Conservation (phyloP, 2,329 filamentous ascomycete genomes). For the Beauveria medogensis region DNA sequence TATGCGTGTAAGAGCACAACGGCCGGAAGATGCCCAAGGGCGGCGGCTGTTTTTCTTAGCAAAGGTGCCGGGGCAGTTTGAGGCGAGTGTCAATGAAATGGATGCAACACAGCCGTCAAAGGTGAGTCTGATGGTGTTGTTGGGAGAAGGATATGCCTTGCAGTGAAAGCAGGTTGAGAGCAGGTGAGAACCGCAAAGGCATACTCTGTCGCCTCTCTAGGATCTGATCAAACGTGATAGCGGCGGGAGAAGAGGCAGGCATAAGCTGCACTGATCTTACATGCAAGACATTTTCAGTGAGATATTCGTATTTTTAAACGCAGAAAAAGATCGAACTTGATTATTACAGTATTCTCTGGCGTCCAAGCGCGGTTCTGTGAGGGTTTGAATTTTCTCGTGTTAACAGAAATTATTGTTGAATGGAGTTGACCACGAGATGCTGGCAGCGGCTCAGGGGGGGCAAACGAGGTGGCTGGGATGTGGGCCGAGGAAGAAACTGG, state of each 20-base stretch:
- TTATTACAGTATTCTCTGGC: too few relatives aligned
- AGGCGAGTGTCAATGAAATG: too few relatives aligned
- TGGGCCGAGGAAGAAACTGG: not conserved
- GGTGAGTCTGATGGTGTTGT: not conserved
- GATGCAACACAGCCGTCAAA: too few relatives aligned
- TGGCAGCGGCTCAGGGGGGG: constrained; percentile 14
- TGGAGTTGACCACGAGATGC: constrained; percentile 21
- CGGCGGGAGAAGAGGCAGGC: too few relatives aligned
- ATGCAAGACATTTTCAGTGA: too few relatives aligned
- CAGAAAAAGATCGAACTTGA: too few relatives aligned
- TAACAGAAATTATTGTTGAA: constrained; percentile 25
- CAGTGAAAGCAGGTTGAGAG: not conserved
- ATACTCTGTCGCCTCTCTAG: not conserved
- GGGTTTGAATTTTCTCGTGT: not conserved
- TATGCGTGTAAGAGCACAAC: not conserved
- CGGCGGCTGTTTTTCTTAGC: not conserved
- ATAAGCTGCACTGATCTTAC: too few relatives aligned
- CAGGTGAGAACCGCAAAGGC: not conserved
- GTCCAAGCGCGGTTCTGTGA: too few relatives aligned
- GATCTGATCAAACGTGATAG: not conserved
- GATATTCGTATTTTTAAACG: too few relatives aligned
- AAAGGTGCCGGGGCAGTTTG: not conserved
- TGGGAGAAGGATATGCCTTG: not conserved
- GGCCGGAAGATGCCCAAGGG: too few relatives aligned
- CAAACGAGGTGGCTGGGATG: constrained; percentile 21